Evolutionary conservation across 176 grass and related monocot genomes (phyloP), one percentile per base, ranked within the genome.

Genomic region (Avena sativa): DNA sequence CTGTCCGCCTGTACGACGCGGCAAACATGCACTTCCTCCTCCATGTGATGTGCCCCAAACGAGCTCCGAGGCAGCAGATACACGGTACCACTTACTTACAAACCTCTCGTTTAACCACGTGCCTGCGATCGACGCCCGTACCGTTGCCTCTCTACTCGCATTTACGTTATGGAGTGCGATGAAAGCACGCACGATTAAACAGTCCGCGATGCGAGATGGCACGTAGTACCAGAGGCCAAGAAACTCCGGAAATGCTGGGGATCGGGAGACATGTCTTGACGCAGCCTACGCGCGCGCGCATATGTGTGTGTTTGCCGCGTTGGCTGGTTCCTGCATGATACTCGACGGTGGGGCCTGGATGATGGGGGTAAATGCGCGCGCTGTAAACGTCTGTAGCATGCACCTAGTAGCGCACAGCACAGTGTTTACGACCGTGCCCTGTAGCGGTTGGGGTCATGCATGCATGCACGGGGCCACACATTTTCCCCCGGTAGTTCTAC

Each of bases 341-440:
- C 43, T 9, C 61, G 28, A 64, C 23, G 0, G 1, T 64, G 19
- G 62, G 14, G 7, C 49, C 17, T 38, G 9, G 2, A 75, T 17
- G 6, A 34, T 34, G 21, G 47, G 23, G 56, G 46, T 55, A 32
- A 32, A 56, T 12, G 36, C 61, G 19, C 12, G 57, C 40, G 12
- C 64, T 83, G 80, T 58, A 62, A 65, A 66, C 86, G n/a, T 13
- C 60, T 61, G 51, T 60, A 76, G 83, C 50, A 58, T 34, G 38
- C 38, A 43, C 6, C 40, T 43, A 43, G 40, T 43, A 43, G 9
- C 4, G 71, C 5, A 44, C 19, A 43, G 71, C 5, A 44, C 19
- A 43, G 44, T 63, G 20, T 70, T 8, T 19, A 46, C 32, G 72
- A 15, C 32, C 49, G 38, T 13, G 5, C 10, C 10, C 72, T 36